Percentiles rank a stretch among this genome's conserved stretches.
Evolutionary conservation across 306 rosid genomes (phyloP).

Genomic region (Dryas alaskensis): DNA sequence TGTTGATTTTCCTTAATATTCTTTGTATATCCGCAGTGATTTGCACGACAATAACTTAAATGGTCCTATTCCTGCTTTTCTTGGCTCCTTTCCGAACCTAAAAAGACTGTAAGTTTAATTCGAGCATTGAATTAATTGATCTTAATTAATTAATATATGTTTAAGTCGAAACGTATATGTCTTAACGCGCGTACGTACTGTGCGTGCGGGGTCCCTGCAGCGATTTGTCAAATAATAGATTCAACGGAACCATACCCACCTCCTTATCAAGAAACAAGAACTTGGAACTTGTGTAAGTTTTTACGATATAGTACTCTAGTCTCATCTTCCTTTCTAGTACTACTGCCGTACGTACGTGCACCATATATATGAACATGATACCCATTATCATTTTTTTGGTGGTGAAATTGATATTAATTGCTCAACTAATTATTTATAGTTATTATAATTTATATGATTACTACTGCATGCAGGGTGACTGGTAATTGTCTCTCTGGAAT

Average conservation of each 20-base stretch:
- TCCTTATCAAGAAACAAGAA: conserved; percentile 5
- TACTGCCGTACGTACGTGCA: no score
- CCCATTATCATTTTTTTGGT: no score
- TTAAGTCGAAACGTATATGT: no score
- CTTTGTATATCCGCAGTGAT: conserved; percentile 17
- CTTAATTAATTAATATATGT: no score
- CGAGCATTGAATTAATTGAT: no score
- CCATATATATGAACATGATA: no score
- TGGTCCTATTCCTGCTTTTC: conserved; percentile 42
- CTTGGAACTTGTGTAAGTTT: conserved; percentile 10
- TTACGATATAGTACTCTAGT: no score
- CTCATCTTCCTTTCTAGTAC: no score
- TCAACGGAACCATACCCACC: conserved; percentile 23
- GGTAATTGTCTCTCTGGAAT: conserved; percentile 19
- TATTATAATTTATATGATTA: no score
- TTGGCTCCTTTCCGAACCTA: conserved; percentile 41
- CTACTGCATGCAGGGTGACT: neutral
- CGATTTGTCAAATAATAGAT: conserved; percentile 18
- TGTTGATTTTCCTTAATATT: neutral
- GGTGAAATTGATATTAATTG: no score
- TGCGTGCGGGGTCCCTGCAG: neutral
- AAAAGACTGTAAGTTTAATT: conserved; percentile 12
- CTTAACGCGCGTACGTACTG: no score
- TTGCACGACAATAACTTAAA: conserved; percentile 31
- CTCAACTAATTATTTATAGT: no score